Conservation (phyloP, 148 eudicot genomes). For the Amaranthus hypochondriacus region DNA sequence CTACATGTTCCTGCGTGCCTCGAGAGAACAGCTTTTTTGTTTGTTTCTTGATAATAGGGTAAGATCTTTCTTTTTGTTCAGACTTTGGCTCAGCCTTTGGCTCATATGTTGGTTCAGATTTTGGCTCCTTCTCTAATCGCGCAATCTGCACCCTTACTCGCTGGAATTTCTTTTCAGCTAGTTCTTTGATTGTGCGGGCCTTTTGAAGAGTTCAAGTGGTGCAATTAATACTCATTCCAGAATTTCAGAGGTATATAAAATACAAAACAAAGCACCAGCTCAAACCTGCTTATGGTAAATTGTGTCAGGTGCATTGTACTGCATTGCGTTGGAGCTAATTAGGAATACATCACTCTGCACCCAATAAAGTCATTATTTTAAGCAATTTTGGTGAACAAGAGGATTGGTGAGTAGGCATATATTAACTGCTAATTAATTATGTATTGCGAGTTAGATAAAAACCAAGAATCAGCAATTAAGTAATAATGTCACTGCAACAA, state of each 20-base stretch:
- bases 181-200: slow-evolving; percentile 87
- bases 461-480: too few species aligned
- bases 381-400: neutral
- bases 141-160: slow-evolving; percentile 45
- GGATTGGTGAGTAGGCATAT: neutral
- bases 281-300: slow-evolving; percentile 79
- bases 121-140: slow-evolving; percentile 46
- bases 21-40: slow-evolving; percentile 42
- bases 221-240: slow-evolving; percentile 4
- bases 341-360: slow-evolving; percentile 82
- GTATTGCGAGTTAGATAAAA: too few species aligned
- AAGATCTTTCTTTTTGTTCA: slow-evolving; percentile 44
- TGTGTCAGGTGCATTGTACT: slow-evolving; percentile 87
- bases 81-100: slow-evolving; percentile 44
- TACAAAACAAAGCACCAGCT: neutral
- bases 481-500: neutral
- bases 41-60: slow-evolving; percentile 45
- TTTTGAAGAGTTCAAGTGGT: slow-evolving; percentile 22
- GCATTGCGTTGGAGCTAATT: slow-evolving; percentile 90
- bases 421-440: neutral
- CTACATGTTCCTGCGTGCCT: slow-evolving; percentile 50
- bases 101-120: slow-evolving; percentile 33
- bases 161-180: slow-evolving; percentile 69
- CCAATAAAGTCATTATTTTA: slow-evolving; percentile 20
- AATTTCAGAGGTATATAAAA: neutral